Conservation (phyloP, 2,329 filamentous ascomycete species). For the Trichoderma sp. region DNA sequence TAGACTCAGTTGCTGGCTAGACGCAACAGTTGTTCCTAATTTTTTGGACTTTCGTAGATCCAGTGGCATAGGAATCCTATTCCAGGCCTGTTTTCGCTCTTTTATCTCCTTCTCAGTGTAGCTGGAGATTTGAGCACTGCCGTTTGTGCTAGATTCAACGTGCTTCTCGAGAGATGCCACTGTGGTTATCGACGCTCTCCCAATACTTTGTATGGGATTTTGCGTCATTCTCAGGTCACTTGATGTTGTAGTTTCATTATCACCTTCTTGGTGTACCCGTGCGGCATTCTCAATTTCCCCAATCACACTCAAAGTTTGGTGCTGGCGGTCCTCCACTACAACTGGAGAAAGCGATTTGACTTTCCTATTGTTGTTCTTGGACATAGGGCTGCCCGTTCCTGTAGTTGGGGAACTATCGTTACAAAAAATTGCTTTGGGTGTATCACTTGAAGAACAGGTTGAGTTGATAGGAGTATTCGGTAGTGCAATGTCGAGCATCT, state of each 20-base stretch:
- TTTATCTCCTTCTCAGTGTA: conserved; percentile 39
- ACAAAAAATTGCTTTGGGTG: not conserved
- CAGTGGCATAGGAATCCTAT: conserved; percentile 41
- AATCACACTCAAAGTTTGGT: not conserved
- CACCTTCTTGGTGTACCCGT: too few species aligned
- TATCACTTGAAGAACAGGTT: not conserved
- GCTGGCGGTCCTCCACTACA: not conserved
- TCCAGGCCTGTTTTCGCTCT: conserved; percentile 37
- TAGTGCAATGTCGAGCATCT: conserved; percentile 29
- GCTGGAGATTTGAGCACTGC: conserved; percentile 22
- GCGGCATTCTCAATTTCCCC: too few species aligned
- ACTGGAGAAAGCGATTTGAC: not conserved
- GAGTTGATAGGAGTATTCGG: conserved; percentile 19
- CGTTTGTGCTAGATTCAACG: not conserved
- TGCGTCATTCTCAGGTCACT: not conserved
- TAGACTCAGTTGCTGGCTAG: not conserved
- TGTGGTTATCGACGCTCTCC: not conserved
- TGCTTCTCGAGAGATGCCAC: not conserved
- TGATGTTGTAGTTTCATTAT: not conserved
- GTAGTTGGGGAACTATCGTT: not conserved
- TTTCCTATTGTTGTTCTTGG: not conserved
- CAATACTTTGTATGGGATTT: not conserved
- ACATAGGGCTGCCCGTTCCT: not conserved
- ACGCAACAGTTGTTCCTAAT: not conserved
- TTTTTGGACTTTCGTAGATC: conserved; percentile 29